These are phyloP conservation scores for Fusarium sublunatum DNA, from an alignment of 2,329 filamentous ascomycete genomes.

Conservation along the genomic window DNA sequence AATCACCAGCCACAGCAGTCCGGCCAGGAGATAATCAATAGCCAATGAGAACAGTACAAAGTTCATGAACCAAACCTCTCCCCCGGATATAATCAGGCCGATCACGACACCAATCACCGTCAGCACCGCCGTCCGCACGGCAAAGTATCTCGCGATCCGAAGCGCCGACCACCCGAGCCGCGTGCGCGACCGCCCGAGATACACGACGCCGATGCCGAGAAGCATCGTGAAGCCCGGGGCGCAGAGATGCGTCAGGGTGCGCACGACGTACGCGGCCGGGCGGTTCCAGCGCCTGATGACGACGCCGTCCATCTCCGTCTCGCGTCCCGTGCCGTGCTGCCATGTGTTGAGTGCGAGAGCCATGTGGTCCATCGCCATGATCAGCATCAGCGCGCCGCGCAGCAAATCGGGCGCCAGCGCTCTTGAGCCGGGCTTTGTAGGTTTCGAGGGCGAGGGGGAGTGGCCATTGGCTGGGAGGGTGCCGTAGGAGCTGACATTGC, in stretches of 20 bases:
- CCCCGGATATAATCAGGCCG: constrained; percentile 49
- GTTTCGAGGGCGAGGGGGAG: constrained; percentile 29
- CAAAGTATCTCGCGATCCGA: constrained; percentile 54
- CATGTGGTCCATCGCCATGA: constrained; percentile 60
- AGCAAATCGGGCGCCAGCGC: constrained; percentile 58
- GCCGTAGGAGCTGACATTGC: background rate
- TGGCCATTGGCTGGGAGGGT: constrained; percentile 11
- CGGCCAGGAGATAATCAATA: constrained; percentile 58
- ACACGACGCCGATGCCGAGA: constrained; percentile 59
- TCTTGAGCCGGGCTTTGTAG: constrained; percentile 43
- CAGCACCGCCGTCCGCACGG: constrained; percentile 52
- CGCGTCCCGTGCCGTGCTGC: constrained; percentile 54
- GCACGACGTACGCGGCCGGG: constrained; percentile 52
- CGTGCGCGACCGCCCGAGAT: constrained; percentile 57
- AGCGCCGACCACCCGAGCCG: constrained; percentile 53
- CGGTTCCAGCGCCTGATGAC: constrained; percentile 54
- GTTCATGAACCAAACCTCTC: constrained; percentile 57
- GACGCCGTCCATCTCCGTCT: constrained; percentile 52
- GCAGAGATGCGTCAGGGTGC: constrained; percentile 59
- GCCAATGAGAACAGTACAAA: constrained; percentile 58
- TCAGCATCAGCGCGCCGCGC: constrained; percentile 57
- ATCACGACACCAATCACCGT: constrained; percentile 49
- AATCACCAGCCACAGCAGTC: constrained; percentile 55
- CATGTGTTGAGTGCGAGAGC: constrained; percentile 54
- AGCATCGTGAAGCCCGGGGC: constrained; percentile 59